These are phyloP conservation scores for Exophiala phaeomuriformis DNA, from an alignment of 2,329 filamentous ascomycete species.

Conservation along the genomic window DNA sequence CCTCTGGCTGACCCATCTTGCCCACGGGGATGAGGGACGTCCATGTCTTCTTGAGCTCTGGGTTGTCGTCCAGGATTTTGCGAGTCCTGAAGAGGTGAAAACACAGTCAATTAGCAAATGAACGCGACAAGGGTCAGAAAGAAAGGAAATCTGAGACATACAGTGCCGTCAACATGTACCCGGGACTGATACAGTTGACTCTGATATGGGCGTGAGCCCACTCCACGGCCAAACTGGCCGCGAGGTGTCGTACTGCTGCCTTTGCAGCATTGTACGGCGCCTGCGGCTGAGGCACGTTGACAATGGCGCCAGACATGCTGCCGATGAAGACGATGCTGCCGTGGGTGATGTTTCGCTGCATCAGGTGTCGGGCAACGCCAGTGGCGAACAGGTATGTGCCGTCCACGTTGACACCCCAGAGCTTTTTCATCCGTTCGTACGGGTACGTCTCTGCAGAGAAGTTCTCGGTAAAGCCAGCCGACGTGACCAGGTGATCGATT, in stretches of 20 bases:
- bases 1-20: slow-evolving; percentile 81
- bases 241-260: slow-evolving; percentile 82
- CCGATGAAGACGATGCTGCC: slow-evolving; percentile 93
- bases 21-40: slow-evolving; percentile 84
- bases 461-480: slow-evolving; percentile 95
- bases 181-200: slow-evolving; percentile 90
- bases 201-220: slow-evolving; percentile 84
- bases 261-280: slow-evolving; percentile 90
- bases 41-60: slow-evolving; percentile 83
- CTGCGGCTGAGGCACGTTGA: slow-evolving; percentile 93
- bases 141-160: slow-evolving; percentile 43
- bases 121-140: not conserved
- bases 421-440: slow-evolving; percentile 80
- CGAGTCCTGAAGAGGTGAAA: slow-evolving; percentile 55
- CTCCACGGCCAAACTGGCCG: slow-evolving; percentile 81
- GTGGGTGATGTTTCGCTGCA: slow-evolving; percentile 57
- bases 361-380: slow-evolving; percentile 58
- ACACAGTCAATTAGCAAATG: slow-evolving; percentile 1
- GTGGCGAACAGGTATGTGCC: slow-evolving; percentile 36
- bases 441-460: slow-evolving; percentile 88
- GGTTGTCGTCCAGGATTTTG: slow-evolving; percentile 91
- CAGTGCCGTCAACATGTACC: slow-evolving; percentile 94
- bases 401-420: slow-evolving; percentile 90
- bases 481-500: slow-evolving; percentile 88
- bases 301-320: slow-evolving; percentile 87